Evolutionary conservation across 192 early-diverging fungal species (phyloP), one percentile per base, ranked within the genome.

Genomic region (Podila minutissima): DNA sequence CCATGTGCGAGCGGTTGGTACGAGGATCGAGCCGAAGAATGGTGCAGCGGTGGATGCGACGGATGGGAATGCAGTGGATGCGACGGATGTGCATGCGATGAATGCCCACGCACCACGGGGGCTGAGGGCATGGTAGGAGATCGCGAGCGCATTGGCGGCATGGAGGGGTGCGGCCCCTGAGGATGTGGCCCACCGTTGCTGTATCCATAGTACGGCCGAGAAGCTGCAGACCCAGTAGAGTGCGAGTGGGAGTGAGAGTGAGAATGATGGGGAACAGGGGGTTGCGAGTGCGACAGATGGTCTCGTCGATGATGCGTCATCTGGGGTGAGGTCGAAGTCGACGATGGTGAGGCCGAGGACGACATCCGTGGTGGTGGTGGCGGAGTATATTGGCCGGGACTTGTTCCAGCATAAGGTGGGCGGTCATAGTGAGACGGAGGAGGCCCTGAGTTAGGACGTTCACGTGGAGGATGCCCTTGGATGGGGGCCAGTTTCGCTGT

Each of bases 1-100:
- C 64, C 48, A 31, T 66, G 46, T n/a, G 41, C 41, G 11, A 31
- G 64, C 4, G 17, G 29, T 24, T 17, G 59, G 29, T 31, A 31
- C 26, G n/a, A 31, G 31, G 35, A n/a, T 26, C 22, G 31, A n/a
- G 31, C 35, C 11, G 62, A 38, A n/a, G 62, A 15, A 10, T 64
- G 62, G 22, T 64, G 41, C 41, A 33, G 22, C n/a, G 66, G 55
- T 31, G 66, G 24, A 33, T 67, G 66, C 13, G 66, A 13, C 22
- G 31, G 50, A 33, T 29, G 31, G 10, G 66, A 49, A 9, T 48
- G 29, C 19, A n/a, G 31, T 33, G 65, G 5, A 31, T 67, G 31
- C 17, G 65, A 38, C 32, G 32, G 32, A n/a, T 51, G 65, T 3
- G 59, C 28, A 29, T 24, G 10, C 26, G 28, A 15, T 5, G 31